These are phyloP conservation scores for Euphorbia tirucalli DNA, from an alignment of 345 rosid genomes.

Conservation along the genomic window DNA sequence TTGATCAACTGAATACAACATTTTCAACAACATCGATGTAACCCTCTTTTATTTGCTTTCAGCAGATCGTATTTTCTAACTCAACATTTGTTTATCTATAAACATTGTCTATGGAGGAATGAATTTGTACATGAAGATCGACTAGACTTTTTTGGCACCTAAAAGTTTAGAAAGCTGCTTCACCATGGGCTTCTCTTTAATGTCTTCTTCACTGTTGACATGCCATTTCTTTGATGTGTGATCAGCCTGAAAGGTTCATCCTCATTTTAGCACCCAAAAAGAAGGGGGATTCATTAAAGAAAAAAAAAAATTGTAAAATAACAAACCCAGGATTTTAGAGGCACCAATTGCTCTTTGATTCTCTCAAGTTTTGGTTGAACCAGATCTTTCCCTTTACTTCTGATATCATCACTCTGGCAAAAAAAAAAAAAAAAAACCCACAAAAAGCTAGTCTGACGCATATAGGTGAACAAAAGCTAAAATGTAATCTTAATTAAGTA, in stretches of 20 bases:
- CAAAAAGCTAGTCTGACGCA: no score
- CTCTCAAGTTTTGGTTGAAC: constrained; percentile 58
- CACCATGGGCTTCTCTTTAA: constrained; percentile 64
- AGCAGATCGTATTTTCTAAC: not conserved
- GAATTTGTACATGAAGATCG: constrained; percentile 16
- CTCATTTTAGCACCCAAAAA: constrained; percentile 1
- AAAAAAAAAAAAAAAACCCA: not conserved
- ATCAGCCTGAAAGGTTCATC: constrained; percentile 45
- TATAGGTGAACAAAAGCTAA: no score
- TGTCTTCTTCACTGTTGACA: constrained; percentile 37
- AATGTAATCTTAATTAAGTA: no score
- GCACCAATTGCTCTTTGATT: constrained; percentile 55
- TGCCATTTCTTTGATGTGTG: constrained; percentile 71
- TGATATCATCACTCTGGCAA: constrained; percentile 59
- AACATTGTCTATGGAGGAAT: not conserved
- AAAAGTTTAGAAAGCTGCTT: constrained; percentile 70
- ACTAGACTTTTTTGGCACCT: constrained; percentile 42
- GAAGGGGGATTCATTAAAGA: not conserved
- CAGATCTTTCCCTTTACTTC: constrained; percentile 52
- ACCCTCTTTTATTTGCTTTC: not conserved
- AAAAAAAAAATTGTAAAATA: constrained; percentile 1
- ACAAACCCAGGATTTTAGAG: constrained; percentile 72
- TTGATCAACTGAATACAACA: not conserved
- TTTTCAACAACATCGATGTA: not conserved
- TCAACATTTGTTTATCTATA: not conserved